Percentiles rank a stretch among this genome's conserved stretches.
Conservation (phyloP, 2,329 filamentous ascomycete species). For the Cladophialophora immunda region DNA sequence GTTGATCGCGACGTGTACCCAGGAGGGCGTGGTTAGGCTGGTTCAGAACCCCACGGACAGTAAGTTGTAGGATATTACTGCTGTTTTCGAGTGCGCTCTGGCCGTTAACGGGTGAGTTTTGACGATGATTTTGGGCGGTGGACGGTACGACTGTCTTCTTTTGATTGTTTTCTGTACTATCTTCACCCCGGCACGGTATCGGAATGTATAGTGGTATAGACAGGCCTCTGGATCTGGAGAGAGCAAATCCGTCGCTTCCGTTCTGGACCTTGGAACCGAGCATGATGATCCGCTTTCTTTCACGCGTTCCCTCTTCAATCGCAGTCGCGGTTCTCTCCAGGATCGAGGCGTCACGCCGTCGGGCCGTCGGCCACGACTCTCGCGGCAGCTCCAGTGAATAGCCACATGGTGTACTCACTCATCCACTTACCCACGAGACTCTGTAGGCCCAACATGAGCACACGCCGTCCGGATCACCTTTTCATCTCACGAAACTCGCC, state of each 20-base stretch:
- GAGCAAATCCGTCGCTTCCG: neutral
- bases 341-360: neutral
- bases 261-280: neutral
- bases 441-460: neutral
- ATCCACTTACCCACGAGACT: no score
- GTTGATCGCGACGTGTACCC: conserved; percentile 59
- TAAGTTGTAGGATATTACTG: conserved; percentile 33
- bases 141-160: neutral
- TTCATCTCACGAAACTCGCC: neutral
- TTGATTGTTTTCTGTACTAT: neutral
- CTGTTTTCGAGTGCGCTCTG: neutral
- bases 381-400: neutral
- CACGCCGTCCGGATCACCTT: neutral
- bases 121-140: neutral
- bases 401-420: no score
- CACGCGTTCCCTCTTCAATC: neutral
- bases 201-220: neutral
- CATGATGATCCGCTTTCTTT: neutral
- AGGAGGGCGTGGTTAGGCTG: conserved; percentile 59
- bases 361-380: neutral
- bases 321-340: neutral
- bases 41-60: conserved; percentile 49
- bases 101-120: neutral
- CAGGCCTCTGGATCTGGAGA: neutral
- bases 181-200: neutral